Percentiles rank a stretch among this genome's conserved stretches.
Conservation (phyloP, 2,329 filamentous ascomycete genomes). For the Colletotrichum acutatum region DNA sequence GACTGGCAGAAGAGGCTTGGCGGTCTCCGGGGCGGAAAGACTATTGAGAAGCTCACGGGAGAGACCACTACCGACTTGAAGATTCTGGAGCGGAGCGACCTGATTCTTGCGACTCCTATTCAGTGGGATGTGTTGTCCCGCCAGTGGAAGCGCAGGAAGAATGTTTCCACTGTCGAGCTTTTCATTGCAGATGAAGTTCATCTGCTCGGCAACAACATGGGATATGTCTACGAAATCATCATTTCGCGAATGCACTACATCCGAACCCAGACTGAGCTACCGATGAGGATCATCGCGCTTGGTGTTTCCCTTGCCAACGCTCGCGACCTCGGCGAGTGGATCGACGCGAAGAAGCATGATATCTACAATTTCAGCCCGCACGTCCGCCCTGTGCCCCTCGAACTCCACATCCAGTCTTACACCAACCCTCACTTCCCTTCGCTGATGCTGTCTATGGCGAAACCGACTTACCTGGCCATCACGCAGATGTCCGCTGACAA, state of each 20-base stretch:
- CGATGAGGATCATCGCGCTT: conserved; percentile 87
- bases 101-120: conserved; percentile 89
- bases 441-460: conserved; percentile 98
- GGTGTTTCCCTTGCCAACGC: conserved; percentile 94
- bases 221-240: conserved; percentile 94
- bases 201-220: conserved; percentile 85
- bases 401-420: conserved; percentile 95
- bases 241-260: conserved; percentile 99
- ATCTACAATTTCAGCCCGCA: conserved; percentile 99
- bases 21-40: conserved; percentile 82
- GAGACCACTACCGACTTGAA: conserved; percentile 93
- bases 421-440: conserved; percentile 97
- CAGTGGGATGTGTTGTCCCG: conserved; percentile 98
- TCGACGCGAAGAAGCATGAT: conserved; percentile 96
- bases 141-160: conserved; percentile 97
- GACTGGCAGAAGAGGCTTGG: conserved; percentile 87
- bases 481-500: conserved; percentile 89
- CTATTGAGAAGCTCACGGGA: conserved; percentile 91
- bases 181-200: conserved; percentile 97
- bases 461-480: conserved; percentile 90
- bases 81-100: conserved; percentile 85
- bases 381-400: conserved; percentile 86
- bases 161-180: conserved; percentile 87
- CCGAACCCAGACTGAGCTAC: conserved; percentile 84
- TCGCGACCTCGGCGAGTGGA: conserved; percentile 95